phyloP scores from a whole-genome alignment of 768 basidiomycete species.

The Boletus insuetus region DNA sequence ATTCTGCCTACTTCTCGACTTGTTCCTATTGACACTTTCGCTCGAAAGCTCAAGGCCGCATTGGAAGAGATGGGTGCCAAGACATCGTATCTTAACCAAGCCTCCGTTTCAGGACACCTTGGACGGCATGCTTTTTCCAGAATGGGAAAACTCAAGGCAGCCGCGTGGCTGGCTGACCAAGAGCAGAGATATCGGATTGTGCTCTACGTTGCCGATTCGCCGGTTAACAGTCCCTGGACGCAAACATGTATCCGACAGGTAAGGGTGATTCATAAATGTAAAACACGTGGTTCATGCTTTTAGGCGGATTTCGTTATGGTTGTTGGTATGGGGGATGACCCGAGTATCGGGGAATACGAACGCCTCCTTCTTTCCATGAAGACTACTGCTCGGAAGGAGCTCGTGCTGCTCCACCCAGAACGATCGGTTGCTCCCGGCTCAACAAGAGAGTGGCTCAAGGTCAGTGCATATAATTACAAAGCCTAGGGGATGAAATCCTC shows the following conservation, averaged over 20 bases:
- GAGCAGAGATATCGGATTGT: slow-evolving; percentile 93
- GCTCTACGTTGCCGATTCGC: slow-evolving; percentile 93
- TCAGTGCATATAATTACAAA: slow-evolving; percentile 27
- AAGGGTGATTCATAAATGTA: slow-evolving; percentile 13
- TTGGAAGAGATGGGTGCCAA: slow-evolving; percentile 92
- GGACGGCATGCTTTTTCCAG: slow-evolving; percentile 93
- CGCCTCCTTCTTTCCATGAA: slow-evolving; percentile 91
- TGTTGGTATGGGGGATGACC: slow-evolving; percentile 91
- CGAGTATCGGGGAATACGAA: slow-evolving; percentile 91
- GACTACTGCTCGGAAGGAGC: slow-evolving; percentile 97
- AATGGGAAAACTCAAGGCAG: slow-evolving; percentile 96
- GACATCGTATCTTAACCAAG: slow-evolving; percentile 91
- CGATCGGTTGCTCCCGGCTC: slow-evolving; percentile 86
- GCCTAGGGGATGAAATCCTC: not conserved
- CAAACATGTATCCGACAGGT: slow-evolving; percentile 97
- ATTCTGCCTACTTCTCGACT: slow-evolving; percentile 84
- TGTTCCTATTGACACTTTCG: slow-evolving; percentile 87
- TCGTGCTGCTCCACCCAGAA: slow-evolving; percentile 91
- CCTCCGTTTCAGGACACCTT: slow-evolving; percentile 85
- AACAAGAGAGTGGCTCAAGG: slow-evolving; percentile 95
- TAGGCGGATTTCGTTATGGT: slow-evolving; percentile 93
- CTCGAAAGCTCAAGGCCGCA: slow-evolving; percentile 82
- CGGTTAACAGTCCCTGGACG: slow-evolving; percentile 95
- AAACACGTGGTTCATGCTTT: slow-evolving; percentile 6
- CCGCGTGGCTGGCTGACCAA: slow-evolving; percentile 89